Conservation (phyloP, 495 filamentous ascomycete species). For the Penicillium waksmanii region DNA sequence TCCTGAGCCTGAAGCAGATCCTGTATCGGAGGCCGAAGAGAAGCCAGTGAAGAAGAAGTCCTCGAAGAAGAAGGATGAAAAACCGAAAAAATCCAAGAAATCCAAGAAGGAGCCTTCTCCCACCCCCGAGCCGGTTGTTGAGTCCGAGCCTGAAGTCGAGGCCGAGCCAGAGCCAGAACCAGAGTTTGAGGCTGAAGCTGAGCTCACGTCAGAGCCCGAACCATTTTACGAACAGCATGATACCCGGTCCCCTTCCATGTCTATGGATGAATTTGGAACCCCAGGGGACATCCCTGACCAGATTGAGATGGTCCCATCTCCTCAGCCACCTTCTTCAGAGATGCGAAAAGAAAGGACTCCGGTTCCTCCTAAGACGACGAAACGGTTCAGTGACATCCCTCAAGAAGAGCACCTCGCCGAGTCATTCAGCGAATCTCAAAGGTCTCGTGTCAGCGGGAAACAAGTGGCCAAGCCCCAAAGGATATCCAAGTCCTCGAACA, state of each 20-base stretch:
- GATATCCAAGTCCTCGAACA: constrained; percentile 17
- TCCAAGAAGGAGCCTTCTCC: constrained; percentile 29
- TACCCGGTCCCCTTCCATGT: constrained; percentile 17
- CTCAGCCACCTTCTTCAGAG: constrained; percentile 27
- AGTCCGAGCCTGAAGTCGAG: constrained; percentile 8
- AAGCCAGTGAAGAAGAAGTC: constrained; percentile 36
- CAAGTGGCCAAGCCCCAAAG: constrained; percentile 10
- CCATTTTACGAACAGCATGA: constrained; percentile 12
- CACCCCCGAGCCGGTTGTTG: constrained; percentile 4
- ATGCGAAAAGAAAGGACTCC: constrained; percentile 32
- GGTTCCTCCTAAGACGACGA: constrained; percentile 46
- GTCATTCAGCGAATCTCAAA: constrained; percentile 31
- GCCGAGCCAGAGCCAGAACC: constrained; percentile 31
- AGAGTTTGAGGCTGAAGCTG: constrained; percentile 9
- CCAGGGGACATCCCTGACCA: constrained; percentile 31
- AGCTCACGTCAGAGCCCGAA: background rate
- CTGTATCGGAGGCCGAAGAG: constrained; percentile 32
- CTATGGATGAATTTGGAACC: constrained; percentile 26
- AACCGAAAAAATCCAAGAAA: constrained; percentile 57
- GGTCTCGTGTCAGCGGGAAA: constrained; percentile 16
- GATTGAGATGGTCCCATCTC: constrained; percentile 28
- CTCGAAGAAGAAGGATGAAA: constrained; percentile 41
- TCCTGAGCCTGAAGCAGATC: constrained; percentile 19
- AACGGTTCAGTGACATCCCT: constrained; percentile 51
- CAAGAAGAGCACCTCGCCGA: constrained; percentile 44